phyloP scores from a whole-genome alignment of 305 asterid genomes.

The Fraxinus ornus region DNA sequence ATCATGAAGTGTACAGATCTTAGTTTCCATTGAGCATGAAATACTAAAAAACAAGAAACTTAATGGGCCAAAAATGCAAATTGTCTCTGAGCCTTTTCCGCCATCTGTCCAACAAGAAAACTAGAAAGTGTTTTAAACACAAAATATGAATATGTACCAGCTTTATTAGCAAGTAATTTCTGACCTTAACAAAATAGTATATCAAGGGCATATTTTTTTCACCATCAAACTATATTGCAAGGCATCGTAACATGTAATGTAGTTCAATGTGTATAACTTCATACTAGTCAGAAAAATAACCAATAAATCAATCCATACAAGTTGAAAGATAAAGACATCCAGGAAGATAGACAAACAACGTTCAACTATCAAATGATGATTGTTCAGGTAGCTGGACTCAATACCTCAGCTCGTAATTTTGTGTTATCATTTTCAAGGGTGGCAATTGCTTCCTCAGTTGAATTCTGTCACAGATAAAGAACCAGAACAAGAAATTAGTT shows the following conservation, averaged over 20 bases:
- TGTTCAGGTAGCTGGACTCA: constrained; percentile 9
- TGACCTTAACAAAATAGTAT: neutral
- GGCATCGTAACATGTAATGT: constrained; percentile 16
- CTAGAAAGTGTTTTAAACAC: neutral
- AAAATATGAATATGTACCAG: neutral
- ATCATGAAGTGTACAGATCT: neutral
- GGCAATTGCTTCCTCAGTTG: constrained; percentile 40
- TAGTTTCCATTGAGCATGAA: neutral
- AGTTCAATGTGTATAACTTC: constrained; percentile 5
- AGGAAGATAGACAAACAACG: neutral
- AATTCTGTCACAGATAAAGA: constrained; percentile 35
- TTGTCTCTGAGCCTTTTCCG: neutral
- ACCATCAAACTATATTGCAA: constrained; percentile 6
- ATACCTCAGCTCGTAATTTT: constrained; percentile 50
- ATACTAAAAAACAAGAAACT: neutral
- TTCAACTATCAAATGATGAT: neutral
- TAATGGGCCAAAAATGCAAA: neutral
- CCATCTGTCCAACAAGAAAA: neutral
- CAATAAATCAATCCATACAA: constrained; percentile 15
- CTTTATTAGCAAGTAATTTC: constrained; percentile 12
- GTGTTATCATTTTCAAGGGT: constrained; percentile 34
- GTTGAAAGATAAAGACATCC: constrained; percentile 11
- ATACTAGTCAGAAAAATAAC: constrained; percentile 2
- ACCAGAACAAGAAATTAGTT: constrained; percentile 23
- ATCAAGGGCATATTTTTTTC: neutral